Conservation (phyloP, 176 grass and related monocot species). For the Phragmites australis region DNA sequence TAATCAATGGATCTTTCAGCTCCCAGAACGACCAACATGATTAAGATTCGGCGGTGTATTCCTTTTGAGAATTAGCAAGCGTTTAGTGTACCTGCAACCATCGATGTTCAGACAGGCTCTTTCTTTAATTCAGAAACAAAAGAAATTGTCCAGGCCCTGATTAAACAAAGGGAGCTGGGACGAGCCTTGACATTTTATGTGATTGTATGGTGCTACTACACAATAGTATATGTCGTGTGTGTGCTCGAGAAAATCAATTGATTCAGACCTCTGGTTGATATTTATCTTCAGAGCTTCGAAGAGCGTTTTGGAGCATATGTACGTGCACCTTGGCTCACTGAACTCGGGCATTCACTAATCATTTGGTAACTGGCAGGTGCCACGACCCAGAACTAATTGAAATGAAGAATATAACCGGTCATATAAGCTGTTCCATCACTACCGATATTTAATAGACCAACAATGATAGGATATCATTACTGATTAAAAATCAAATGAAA, state of each 20-base stretch:
- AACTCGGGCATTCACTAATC: not conserved
- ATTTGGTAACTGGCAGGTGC: not conserved
- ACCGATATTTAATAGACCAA: too few relatives aligned
- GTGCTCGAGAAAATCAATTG: not conserved
- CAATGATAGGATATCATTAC: too few relatives aligned
- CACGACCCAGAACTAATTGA: not conserved
- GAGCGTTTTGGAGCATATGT: not conserved
- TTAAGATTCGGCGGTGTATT: not conserved
- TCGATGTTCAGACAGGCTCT: not conserved
- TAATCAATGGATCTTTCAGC: conserved; percentile 25
- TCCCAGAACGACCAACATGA: not conserved
- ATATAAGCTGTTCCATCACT: too few relatives aligned
- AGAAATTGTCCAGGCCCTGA: not conserved
- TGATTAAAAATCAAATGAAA: too few relatives aligned
- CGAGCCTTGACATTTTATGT: conserved; percentile 35
- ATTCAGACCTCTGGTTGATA: not conserved
- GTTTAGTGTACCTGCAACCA: not conserved
- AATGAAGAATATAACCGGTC: too few relatives aligned
- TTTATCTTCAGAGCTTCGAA: too few relatives aligned
- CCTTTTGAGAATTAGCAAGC: too few relatives aligned
- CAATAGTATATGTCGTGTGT: not conserved
- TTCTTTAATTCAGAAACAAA: not conserved
- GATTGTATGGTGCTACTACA: not conserved
- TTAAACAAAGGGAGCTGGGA: not conserved
- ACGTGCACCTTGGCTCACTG: not conserved